Percentiles rank a stretch among this genome's conserved stretches.
These are phyloP conservation scores for Castanea sativa DNA, from an alignment of 306 rosid species.

Conservation along the genomic window DNA sequence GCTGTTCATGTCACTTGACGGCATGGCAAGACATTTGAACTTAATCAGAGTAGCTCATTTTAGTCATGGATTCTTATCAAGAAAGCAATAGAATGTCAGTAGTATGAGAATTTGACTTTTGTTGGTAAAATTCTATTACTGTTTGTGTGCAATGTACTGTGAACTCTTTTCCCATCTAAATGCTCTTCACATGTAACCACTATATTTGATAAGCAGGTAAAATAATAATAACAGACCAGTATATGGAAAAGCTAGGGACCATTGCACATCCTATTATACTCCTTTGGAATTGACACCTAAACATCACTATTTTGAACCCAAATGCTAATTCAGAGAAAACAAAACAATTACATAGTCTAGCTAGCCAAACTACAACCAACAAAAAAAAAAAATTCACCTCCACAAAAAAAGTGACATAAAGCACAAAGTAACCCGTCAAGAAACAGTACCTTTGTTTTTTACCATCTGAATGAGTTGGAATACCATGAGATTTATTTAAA, in stretches of 20 bases:
- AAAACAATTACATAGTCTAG: background rate
- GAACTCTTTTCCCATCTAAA: too few species aligned
- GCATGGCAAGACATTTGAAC: background rate
- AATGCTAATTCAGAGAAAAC: background rate
- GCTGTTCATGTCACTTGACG: background rate
- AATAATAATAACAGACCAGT: background rate
- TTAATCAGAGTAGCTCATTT: background rate
- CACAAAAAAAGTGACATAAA: background rate
- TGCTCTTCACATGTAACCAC: background rate
- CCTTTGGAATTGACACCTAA: background rate
- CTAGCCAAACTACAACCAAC: background rate
- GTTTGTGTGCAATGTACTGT: background rate
- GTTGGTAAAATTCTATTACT: background rate
- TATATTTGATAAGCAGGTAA: background rate
- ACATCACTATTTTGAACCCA: background rate
- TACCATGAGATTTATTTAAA: constrained; percentile 42
- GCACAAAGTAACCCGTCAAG: background rate
- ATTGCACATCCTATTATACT: background rate
- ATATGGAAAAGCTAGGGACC: background rate
- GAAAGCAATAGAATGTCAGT: background rate
- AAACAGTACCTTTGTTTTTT: constrained; percentile 59
- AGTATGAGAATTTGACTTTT: background rate
- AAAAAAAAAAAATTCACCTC: background rate
- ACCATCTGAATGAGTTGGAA: constrained; percentile 31
- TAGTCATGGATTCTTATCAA: background rate